Conservation (phyloP, 371 early-diverging fungal genomes). For the Mortierella sp. region DNA sequence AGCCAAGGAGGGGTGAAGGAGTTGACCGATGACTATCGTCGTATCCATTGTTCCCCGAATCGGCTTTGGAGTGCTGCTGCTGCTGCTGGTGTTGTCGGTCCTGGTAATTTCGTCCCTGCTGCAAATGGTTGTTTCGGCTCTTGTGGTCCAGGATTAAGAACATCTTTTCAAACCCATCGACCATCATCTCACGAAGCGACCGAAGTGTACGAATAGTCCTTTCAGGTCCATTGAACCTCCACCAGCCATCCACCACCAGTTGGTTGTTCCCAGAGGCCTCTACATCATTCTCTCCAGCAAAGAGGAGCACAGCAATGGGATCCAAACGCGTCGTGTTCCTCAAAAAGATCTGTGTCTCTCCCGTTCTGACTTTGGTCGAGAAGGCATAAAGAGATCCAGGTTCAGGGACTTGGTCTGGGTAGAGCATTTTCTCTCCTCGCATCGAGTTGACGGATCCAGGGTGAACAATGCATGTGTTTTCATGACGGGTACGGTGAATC, state of each 20-base stretch:
- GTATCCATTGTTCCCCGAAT: background rate
- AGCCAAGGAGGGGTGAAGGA: constrained; percentile 46
- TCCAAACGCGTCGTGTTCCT: constrained; percentile 55
- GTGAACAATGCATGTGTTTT: constrained; percentile 53
- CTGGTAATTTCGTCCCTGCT: constrained; percentile 22
- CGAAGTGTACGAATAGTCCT: constrained; percentile 42
- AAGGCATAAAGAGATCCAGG: constrained; percentile 56
- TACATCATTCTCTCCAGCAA: constrained; percentile 54
- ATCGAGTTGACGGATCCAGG: constrained; percentile 57
- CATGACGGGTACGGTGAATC: constrained; percentile 53
- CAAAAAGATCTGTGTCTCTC: constrained; percentile 54
- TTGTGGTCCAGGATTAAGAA: constrained; percentile 51
- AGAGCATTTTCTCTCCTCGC: constrained; percentile 39
- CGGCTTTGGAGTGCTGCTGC: constrained; percentile 5
- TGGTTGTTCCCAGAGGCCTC: constrained; percentile 42
- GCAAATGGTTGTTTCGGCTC: constrained; percentile 35
- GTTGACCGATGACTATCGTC: constrained; percentile 37
- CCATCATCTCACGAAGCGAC: constrained; percentile 42
- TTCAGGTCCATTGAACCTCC: constrained; percentile 54
- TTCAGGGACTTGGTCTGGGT: constrained; percentile 35
- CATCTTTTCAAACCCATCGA: constrained; percentile 52
- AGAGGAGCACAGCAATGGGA: constrained; percentile 54
- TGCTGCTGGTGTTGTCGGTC: constrained; percentile 19
- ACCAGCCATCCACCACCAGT: constrained; percentile 48
- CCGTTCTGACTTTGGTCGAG: constrained; percentile 52